Evolutionary conservation across 2,329 filamentous ascomycete genomes (phyloP), one percentile per base, ranked within the genome.

Genomic region (Colletotrichum chrysophilum): DNA sequence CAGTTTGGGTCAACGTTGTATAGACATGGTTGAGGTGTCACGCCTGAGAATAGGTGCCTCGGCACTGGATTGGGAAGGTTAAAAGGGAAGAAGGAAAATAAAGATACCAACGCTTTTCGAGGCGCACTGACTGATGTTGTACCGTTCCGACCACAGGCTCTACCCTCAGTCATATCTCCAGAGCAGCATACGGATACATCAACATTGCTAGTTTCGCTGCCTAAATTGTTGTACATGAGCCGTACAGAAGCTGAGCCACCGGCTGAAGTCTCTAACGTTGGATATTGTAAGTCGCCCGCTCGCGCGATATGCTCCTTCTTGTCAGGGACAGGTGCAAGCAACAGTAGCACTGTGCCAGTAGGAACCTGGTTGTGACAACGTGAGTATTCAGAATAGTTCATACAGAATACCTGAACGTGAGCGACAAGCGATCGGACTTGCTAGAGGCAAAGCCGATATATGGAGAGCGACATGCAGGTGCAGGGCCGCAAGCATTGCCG

Each of bases 401-500:
- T 13, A 52, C n/a, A 24, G n/a, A 13, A 13, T 13, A 30, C 12
- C 18, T 60, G n/a, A 21, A 34, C 21, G 34, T 43, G 30, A 55
- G 38, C 18, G 28, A 28, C 5, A 36, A 28, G 32, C n/a, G 6
- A 24, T 48, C 9, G 18, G 32, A 16, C 32, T 34, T 18, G 18
- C 28, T 21, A 13, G 26, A 16, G 36, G 18, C 28, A n/a, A 14
- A 16, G 24, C 43, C 43, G n/a, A 52, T 52, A 21, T 52, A 12
- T 21, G 43, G 43, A 52, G 43, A 9, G 43, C 14, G 21, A 21
- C 36, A 52, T 32, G 52, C 61, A 72, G 16, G n/a, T 55, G 28
- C 16, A 18, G 26, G 32, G 21, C 68, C 72, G 68, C 75, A 72
- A 77, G 68, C 65, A 66, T 76, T 76, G n/a, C 72, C 72, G 38